Percentiles rank a stretch among this genome's conserved stretches.
These are phyloP conservation scores for Abortiporus biennis DNA, from an alignment of 1,284 basidiomycete genomes.

Conservation along the genomic window DNA sequence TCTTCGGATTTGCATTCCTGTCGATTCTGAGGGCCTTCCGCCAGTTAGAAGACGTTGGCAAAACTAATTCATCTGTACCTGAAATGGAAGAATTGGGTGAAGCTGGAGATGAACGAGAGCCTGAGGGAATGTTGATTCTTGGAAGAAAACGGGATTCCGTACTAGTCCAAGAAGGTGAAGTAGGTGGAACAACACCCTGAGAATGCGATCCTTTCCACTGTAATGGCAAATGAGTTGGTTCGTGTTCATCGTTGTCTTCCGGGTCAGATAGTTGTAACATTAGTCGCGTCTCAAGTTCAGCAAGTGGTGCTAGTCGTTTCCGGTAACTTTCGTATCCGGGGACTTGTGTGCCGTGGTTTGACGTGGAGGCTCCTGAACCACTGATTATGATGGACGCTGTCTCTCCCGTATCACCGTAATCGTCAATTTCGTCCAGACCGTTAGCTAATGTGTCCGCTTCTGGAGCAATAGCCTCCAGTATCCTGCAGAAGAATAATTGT, in stretches of 20 bases:
- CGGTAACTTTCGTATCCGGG: slow-evolving; percentile 58
- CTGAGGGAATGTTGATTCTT: slow-evolving; percentile 11
- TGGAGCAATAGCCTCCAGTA: slow-evolving; percentile 70
- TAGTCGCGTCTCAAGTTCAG: slow-evolving; percentile 61
- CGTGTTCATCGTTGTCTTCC: slow-evolving; percentile 49
- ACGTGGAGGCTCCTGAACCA: slow-evolving; percentile 24
- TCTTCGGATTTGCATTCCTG: slow-evolving; percentile 59
- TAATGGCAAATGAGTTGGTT: slow-evolving; percentile 33
- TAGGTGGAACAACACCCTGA: slow-evolving; percentile 4
- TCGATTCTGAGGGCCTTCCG: slow-evolving; percentile 61
- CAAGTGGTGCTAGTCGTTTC: slow-evolving; percentile 53
- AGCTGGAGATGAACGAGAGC: slow-evolving; percentile 16
- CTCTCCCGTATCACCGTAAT: slow-evolving; percentile 40
- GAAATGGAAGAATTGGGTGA: slow-evolving; percentile 20
- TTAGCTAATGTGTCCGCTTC: slow-evolving; percentile 38
- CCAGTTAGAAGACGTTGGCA: slow-evolving; percentile 66
- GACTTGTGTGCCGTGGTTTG: slow-evolving; percentile 33
- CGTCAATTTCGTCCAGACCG: slow-evolving; percentile 42
- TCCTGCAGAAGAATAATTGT: slow-evolving; percentile 32
- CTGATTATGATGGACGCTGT: slow-evolving; percentile 44
- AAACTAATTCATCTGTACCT: slow-evolving; percentile 38
- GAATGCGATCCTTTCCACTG: slow-evolving; percentile 1
- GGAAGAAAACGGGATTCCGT: slow-evolving; percentile 10
- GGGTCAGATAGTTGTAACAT: slow-evolving; percentile 54
- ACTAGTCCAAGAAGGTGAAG: neutral